Evolutionary conservation across 2,329 filamentous ascomycete species (phyloP).

Genomic region (Magnaporthiopsis rhizophila): DNA sequence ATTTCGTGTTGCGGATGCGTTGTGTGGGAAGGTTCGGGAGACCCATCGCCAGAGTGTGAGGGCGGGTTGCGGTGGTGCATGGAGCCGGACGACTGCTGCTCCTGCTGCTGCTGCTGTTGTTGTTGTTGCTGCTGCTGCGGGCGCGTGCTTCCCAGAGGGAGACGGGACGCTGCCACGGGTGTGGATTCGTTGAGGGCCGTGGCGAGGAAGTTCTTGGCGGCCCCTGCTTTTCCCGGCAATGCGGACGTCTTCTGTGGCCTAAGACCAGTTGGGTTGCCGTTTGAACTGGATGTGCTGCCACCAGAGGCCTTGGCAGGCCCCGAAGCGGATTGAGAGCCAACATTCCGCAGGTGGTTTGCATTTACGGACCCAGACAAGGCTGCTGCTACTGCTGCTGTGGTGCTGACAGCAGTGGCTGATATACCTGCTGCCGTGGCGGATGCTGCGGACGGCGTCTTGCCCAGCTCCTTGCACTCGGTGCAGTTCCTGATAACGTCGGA

Average conservation of each 20-base stretch:
- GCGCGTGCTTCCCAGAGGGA: neutral
- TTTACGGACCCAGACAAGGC: neutral
- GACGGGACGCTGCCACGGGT: neutral
- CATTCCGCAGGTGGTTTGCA: neutral
- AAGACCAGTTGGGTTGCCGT: neutral
- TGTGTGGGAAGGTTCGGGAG: neutral
- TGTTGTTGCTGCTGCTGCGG: neutral
- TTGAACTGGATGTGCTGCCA: conserved; percentile 7
- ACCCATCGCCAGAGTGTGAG: neutral
- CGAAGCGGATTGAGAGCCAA: neutral
- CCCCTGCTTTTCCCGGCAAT: neutral
- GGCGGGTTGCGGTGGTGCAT: conserved; percentile 5
- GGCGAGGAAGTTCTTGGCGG: conserved; percentile 2
- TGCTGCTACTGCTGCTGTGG: too few relatives aligned
- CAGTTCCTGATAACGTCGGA: conserved; percentile 92
- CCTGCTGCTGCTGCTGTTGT: neutral
- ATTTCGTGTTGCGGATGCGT: conserved; percentile 3
- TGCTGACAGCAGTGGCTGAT: neutral
- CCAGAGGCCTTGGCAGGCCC: neutral
- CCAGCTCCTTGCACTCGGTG: conserved; percentile 74
- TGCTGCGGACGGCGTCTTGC: conserved; percentile 39
- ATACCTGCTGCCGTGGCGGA: conserved; percentile 2
- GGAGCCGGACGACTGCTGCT: too few relatives aligned
- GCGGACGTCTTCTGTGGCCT: conserved; percentile 2
- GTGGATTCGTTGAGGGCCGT: conserved; percentile 4